Evolutionary conservation across 129 eudicot species (phyloP), one percentile per base, ranked within the genome.

Genomic region (Helichrysum umbraculigerum): DNA sequence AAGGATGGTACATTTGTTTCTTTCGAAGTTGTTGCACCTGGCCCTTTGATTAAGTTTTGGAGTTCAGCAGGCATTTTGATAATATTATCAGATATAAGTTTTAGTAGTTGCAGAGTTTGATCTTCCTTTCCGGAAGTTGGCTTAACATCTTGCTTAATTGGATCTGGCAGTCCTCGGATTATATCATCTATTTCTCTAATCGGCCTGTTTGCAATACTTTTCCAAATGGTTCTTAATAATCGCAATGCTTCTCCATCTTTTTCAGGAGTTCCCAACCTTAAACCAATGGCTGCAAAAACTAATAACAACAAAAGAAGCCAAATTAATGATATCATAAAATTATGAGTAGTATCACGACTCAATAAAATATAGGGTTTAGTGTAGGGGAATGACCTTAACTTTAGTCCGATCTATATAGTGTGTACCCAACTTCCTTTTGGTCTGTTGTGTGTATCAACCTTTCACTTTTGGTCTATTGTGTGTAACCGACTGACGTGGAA

Each of bases 161-260:
- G 15, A 70, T 70, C 81, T 8, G 70, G 51, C 33, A 62, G 71
- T 11, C 81, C 81, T 62, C 76, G 34, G 50, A 78, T 42, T 32
- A 70, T 78, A 51, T 60, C 81, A 70, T 78, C 81, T 16, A 78
- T 78, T 60, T 39, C 76, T 2, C 44, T 78, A 6, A 69, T 70
- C 6, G 81, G 71, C 59, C 54, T 70, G 20, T 70, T 60, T 2
- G 81, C 50, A 20, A 78, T 78, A 19, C 47, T 50, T 59, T 42
- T 32, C 81, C 81, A 78, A 70, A 78, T 60, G 35, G 32, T 60
- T 78, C 76, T 60, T 60, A 70, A 76, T 78, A 78, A 70, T 42
- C 61, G 59, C 54, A 78, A 30, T 78, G 81, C 76, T 14, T 78
- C 76, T 16, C 17, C 61, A 5, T 70, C 70, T 11, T 78, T 78